phyloP scores from a whole-genome alignment of 2,329 filamentous ascomycete genomes.

The Colletotrichum brevisporum region DNA sequence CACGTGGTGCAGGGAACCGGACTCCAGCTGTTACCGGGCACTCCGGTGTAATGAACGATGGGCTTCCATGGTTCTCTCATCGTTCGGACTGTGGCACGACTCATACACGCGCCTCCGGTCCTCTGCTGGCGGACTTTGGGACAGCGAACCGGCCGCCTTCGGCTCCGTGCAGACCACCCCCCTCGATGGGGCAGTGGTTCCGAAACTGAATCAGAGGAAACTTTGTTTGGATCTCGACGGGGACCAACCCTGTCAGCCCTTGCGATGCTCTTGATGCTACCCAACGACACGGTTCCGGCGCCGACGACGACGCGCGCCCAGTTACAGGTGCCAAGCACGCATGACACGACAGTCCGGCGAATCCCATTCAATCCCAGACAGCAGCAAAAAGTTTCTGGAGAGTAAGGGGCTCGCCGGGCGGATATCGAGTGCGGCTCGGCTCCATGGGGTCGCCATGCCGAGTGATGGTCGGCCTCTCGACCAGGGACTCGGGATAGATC shows the following conservation, averaged over 20 bases:
- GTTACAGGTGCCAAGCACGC: slow-evolving; percentile 34
- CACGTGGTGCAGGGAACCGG: slow-evolving; percentile 27
- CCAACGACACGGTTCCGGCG: slow-evolving; percentile 27
- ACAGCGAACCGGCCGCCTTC: neutral
- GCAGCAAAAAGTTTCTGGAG: slow-evolving; percentile 29
- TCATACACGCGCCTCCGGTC: neutral
- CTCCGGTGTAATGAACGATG: slow-evolving; percentile 16
- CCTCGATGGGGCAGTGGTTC: slow-evolving; percentile 27
- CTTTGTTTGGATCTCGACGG: slow-evolving; percentile 20
- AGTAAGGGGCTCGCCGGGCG: slow-evolving; percentile 27
- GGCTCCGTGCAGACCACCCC: slow-evolving; percentile 4
- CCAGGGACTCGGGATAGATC: slow-evolving; percentile 18
- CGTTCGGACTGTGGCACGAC: slow-evolving; percentile 18
- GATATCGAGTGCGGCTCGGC: neutral
- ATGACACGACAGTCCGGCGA: slow-evolving; percentile 22
- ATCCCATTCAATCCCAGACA: slow-evolving; percentile 39
- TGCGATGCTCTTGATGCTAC: neutral
- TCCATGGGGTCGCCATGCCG: neutral
- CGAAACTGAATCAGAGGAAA: slow-evolving; percentile 37
- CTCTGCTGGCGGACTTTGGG: neutral
- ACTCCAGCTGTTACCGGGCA: slow-evolving; percentile 23
- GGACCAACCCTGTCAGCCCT: slow-evolving; percentile 21
- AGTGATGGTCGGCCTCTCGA: neutral
- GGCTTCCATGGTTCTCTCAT: neutral
- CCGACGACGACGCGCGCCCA: slow-evolving; percentile 19